These are phyloP conservation scores for Royoungia palumana DNA, from an alignment of 768 basidiomycete genomes.

Conservation along the genomic window DNA sequence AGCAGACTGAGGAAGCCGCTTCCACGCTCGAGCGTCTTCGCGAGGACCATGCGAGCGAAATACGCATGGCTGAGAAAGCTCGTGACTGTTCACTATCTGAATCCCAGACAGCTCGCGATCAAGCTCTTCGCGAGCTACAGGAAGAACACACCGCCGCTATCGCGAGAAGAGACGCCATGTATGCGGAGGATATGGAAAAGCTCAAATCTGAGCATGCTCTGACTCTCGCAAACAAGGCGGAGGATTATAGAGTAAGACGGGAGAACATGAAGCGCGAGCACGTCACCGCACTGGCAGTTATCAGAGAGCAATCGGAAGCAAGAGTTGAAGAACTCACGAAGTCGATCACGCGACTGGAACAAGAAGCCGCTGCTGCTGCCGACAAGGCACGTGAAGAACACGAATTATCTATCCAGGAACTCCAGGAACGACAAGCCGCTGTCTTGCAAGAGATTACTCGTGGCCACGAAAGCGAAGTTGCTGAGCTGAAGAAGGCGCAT, in stretches of 20 bases:
- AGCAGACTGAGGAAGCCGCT: conserved; percentile 55
- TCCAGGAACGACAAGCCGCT: conserved; percentile 54
- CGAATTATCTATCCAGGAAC: conserved; percentile 43
- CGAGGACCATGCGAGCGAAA: conserved; percentile 71
- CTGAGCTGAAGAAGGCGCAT: conserved; percentile 48
- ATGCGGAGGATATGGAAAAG: conserved; percentile 61
- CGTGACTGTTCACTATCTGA: conserved; percentile 72
- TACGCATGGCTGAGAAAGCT: conserved; percentile 72
- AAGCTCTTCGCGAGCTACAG: conserved; percentile 62
- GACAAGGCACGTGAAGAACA: conserved; percentile 42
- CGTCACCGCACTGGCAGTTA: conserved; percentile 26
- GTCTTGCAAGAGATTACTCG: conserved; percentile 54
- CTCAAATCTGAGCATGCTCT: conserved; percentile 63
- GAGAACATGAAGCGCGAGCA: conserved; percentile 37
- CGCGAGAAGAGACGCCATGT: conserved; percentile 60
- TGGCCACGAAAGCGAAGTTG: conserved; percentile 55
- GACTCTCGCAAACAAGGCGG: conserved; percentile 51
- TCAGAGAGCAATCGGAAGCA: conserved; percentile 35
- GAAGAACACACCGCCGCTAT: conserved; percentile 70
- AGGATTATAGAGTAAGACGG: conserved; percentile 47
- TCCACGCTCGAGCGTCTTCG: conserved; percentile 66
- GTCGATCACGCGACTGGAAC: conserved; percentile 47
- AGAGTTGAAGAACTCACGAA: conserved; percentile 63
- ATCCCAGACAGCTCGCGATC: conserved; percentile 63
- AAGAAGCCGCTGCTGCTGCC: conserved; percentile 40